Evolutionary conservation across 352 stramenopile genomes (phyloP).

Genomic region (Phytophthora cryptogea): DNA sequence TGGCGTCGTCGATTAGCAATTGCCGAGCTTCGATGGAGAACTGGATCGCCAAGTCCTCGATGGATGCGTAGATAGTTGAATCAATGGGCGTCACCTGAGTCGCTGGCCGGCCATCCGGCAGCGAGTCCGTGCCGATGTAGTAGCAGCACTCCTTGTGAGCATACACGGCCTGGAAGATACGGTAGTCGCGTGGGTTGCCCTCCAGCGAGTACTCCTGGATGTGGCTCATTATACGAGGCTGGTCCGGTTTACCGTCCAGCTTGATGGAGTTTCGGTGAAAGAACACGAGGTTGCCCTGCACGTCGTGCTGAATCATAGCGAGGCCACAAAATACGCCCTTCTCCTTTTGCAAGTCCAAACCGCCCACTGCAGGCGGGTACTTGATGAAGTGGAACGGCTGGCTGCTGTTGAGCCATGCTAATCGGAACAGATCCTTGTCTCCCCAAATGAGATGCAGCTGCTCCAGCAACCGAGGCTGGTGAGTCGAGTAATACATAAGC

Average conservation of each 20-base stretch:
- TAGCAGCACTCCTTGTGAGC: slow-evolving; percentile 88
- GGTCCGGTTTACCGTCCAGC: slow-evolving; percentile 65
- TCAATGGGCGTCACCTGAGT: slow-evolving; percentile 72
- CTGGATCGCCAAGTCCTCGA: slow-evolving; percentile 80
- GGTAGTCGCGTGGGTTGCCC: slow-evolving; percentile 72
- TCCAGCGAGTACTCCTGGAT: slow-evolving; percentile 82
- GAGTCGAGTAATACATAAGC: slow-evolving; percentile 87
- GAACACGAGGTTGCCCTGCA: slow-evolving; percentile 83
- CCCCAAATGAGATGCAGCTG: slow-evolving; percentile 83
- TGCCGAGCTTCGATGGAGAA: slow-evolving; percentile 76
- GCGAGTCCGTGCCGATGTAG: slow-evolving; percentile 77
- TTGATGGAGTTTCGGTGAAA: slow-evolving; percentile 90
- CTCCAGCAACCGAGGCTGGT: slow-evolving; percentile 70
- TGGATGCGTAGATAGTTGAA: slow-evolving; percentile 72
- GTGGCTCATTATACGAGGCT: slow-evolving; percentile 80
- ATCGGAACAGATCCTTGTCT: slow-evolving; percentile 86
- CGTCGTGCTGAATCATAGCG: slow-evolving; percentile 88
- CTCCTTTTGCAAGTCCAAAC: slow-evolving; percentile 64
- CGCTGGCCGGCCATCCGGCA: slow-evolving; percentile 65
- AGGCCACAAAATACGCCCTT: slow-evolving; percentile 84
- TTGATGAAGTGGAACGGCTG: slow-evolving; percentile 82
- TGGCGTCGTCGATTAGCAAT: slow-evolving; percentile 54
- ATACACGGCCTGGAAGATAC: slow-evolving; percentile 82
- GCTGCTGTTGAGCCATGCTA: slow-evolving; percentile 80
- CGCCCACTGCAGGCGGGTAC: slow-evolving; percentile 73